Conservation (phyloP, 1,284 basidiomycete genomes). For the Cryptococcus sp. region DNA sequence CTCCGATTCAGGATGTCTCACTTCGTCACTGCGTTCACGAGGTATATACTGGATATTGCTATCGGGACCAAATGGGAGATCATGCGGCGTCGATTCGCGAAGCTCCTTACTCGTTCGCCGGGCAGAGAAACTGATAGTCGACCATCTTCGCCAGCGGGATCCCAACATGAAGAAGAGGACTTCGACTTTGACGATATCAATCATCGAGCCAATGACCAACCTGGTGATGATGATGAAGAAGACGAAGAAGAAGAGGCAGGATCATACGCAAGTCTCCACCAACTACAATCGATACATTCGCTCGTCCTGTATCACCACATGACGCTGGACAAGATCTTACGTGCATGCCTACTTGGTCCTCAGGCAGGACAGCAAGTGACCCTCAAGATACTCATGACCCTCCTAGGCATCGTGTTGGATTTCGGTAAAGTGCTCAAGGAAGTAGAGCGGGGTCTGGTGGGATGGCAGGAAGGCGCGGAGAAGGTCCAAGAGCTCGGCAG, state of each 20-base stretch:
- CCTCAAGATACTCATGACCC: conserved; percentile 65
- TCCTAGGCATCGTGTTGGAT: conserved; percentile 69
- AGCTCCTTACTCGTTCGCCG: conserved; percentile 24
- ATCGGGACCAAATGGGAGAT: conserved; percentile 72
- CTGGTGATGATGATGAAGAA: conserved; percentile 14
- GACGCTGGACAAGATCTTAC: conserved; percentile 72
- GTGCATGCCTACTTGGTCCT: conserved; percentile 66
- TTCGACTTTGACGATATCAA: conserved; percentile 21
- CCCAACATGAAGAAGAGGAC: conserved; percentile 18
- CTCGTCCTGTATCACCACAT: conserved; percentile 69
- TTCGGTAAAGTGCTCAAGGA: conserved; percentile 70
- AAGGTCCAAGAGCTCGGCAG: conserved; percentile 60
- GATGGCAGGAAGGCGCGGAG: conserved; percentile 62
- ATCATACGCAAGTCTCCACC: conserved; percentile 23
- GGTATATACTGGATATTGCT: conserved; percentile 73
- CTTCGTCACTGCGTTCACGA: conserved; percentile 65
- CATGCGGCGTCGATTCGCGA: conserved; percentile 60
- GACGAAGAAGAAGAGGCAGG: conserved; percentile 48
- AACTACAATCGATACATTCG: conserved; percentile 66
- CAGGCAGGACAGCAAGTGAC: conserved; percentile 65
- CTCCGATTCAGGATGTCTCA: conserved; percentile 72
- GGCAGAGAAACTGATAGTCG: conserved; percentile 16
- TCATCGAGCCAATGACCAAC: conserved; percentile 8
- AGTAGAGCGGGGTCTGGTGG: conserved; percentile 60
- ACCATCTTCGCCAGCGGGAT: conserved; percentile 24